A percentile compares a stretch with the other conserved stretches of the same genome.
Evolutionary conservation across 345 rosid species (phyloP).

Genomic region (Eucalyptus pauciflora): DNA sequence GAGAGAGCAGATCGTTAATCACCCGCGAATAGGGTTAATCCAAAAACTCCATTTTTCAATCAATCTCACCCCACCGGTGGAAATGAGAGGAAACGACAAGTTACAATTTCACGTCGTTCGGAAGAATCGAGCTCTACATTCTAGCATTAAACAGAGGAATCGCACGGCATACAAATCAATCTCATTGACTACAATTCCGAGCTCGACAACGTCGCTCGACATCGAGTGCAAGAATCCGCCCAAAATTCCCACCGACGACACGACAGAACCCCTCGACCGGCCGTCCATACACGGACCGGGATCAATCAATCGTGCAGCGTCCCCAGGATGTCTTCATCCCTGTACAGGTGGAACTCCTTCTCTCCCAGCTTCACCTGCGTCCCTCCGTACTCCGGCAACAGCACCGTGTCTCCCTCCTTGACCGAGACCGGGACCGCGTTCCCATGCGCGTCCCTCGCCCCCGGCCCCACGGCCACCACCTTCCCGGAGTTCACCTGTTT

Average conservation of each 20-base stretch:
- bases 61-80: neutral
- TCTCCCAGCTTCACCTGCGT: slow-evolving; percentile 73
- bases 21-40: neutral
- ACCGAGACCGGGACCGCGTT: slow-evolving; percentile 46
- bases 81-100: neutral
- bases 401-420: slow-evolving; percentile 87
- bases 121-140: neutral
- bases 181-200: neutral
- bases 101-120: neutral
- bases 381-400: slow-evolving; percentile 78
- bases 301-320: slow-evolving; percentile 44
- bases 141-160: neutral
- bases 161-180: neutral
- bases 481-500: slow-evolving; percentile 72
- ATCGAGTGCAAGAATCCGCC: neutral
- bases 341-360: slow-evolving; percentile 55
- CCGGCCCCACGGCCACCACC: slow-evolving; percentile 73
- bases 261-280: neutral
- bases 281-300: neutral
- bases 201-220: neutral
- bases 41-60: neutral
- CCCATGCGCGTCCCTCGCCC: slow-evolving; percentile 49
- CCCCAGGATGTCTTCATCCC: slow-evolving; percentile 85
- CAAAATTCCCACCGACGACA: neutral
- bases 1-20: neutral